Conservation (phyloP, 2,329 filamentous ascomycete species). For the Pyrenophora teres region DNA sequence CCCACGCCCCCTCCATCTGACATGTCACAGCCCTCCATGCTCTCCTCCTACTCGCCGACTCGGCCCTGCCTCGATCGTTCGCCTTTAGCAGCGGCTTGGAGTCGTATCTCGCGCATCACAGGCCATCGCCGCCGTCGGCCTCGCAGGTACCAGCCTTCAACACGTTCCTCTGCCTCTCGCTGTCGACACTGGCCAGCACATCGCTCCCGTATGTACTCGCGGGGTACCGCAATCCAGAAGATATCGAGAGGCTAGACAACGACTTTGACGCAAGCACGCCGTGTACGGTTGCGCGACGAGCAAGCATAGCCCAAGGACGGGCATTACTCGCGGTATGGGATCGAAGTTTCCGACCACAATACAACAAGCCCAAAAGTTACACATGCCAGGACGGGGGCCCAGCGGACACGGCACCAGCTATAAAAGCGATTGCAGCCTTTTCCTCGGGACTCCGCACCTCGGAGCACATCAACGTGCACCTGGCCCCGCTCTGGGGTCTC, state of each 20-base stretch:
- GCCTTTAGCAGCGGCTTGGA: slow-evolving; percentile 83
- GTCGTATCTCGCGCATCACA: slow-evolving; percentile 75
- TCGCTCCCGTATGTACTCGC: slow-evolving; percentile 76
- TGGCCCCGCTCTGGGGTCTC: slow-evolving; percentile 72
- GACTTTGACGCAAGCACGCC: slow-evolving; percentile 74
- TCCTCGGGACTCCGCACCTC: slow-evolving; percentile 37
- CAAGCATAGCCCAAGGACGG: slow-evolving; percentile 75
- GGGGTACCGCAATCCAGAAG: slow-evolving; percentile 61
- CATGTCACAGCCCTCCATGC: slow-evolving; percentile 59
- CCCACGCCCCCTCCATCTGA: not conserved
- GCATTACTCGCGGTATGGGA: slow-evolving; percentile 79
- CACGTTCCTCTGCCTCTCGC: slow-evolving; percentile 70
- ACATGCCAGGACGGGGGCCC: not conserved
- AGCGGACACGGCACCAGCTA: slow-evolving; percentile 11
- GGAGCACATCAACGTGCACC: slow-evolving; percentile 58
- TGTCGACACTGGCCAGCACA: slow-evolving; percentile 72
- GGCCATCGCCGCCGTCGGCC: slow-evolving; percentile 36
- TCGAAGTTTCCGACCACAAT: slow-evolving; percentile 61
- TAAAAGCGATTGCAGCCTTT: slow-evolving; percentile 35
- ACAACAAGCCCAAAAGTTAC: slow-evolving; percentile 11
- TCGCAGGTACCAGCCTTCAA: slow-evolving; percentile 57
- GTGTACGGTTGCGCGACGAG: slow-evolving; percentile 78
- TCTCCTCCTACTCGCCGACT: slow-evolving; percentile 78
- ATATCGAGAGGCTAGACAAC: slow-evolving; percentile 69
- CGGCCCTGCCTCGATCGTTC: slow-evolving; percentile 81